Evolutionary conservation across 179 eudicot genomes (phyloP), one percentile per base, ranked within the genome.

Genomic region (Camellia oleifera): DNA sequence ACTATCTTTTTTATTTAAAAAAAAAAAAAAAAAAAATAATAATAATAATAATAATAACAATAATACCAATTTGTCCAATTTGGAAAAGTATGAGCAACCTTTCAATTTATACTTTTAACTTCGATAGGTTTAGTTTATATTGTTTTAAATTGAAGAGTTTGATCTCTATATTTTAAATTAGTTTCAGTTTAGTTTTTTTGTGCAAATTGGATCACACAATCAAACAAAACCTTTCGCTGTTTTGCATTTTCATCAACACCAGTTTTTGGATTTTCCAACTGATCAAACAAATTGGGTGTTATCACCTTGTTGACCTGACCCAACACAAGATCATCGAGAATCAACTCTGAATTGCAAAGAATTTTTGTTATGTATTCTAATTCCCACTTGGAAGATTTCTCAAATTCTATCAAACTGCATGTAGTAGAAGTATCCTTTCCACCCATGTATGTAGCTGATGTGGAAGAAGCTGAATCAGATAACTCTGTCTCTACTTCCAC

Each of bases 381-480:
- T 81, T 89, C 97, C 98, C 97, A 92, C 70, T 83, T 76, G 2
- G 81, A 56, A 4, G 84, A 78, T 74, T 69, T 79, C 72, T 80
- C 77, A 7, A 62, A 71, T 44, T 82, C 80, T 20, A 75, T 72
- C 6, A 26, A 64, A 69, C 83, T 53, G 7, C 69, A 61, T 64
- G 77, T 53, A 13, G 79, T 66, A 63, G 82, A 79, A 20, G 57
- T 66, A 73, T 76, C 65, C 23, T 76, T 84, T 78, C 78, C 80
- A 78, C 75, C 81, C 74, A 76, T 57, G 73, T 32, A 63, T 17
- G 85, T 77, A 53, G 66, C 71, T 71, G 83, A 87, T n/a, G 61
- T 9, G 77, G 93, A 90, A 60, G 93, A 87, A 68, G 94, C 92
- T 18, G 88, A 88, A 80, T 92, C 98, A 40, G 89, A 81, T 23